phyloP scores from a whole-genome alignment of 139 green algal species.

The Coccomyxa sp. region DNA sequence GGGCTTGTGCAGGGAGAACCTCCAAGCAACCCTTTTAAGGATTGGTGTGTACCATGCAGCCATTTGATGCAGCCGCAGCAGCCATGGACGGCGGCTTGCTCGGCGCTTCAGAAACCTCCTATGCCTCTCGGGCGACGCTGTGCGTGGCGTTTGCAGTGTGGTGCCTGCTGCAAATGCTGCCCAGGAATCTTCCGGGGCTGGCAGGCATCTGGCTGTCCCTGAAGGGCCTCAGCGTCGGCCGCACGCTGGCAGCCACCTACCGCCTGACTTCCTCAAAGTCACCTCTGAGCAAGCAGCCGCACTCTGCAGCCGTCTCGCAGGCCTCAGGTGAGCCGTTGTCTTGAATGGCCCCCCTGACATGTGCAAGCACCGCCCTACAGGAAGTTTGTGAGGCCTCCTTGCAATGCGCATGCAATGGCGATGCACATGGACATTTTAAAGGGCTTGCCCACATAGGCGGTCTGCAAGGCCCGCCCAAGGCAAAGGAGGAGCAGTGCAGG shows the following conservation, averaged over 20 bases:
- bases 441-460: too few relatives aligned
- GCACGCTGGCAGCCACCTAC: background rate
- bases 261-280: background rate
- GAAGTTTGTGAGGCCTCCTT: too few relatives aligned
- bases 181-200: background rate
- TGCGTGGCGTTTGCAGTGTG: background rate
- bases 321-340: too few relatives aligned
- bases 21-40: background rate
- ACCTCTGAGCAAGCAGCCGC: background rate
- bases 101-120: constrained; percentile 18
- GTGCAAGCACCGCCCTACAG: too few relatives aligned
- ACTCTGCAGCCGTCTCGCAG: background rate
- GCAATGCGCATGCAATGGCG: too few relatives aligned
- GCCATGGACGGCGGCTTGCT: constrained; percentile 23
- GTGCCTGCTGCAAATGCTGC: background rate
- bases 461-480: too few relatives aligned
- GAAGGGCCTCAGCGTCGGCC: constrained; percentile 2
- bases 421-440: too few relatives aligned
- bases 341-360: background rate
- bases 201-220: constrained; percentile 9
- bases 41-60: constrained; percentile 4
- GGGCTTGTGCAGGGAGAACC: background rate
- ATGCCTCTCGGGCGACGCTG: constrained; percentile 2
- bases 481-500: too few relatives aligned
- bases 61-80: constrained; percentile 17